phyloP scores from a whole-genome alignment of 1,139 yeast genomes.

The Blastobotrys serpentis region DNA sequence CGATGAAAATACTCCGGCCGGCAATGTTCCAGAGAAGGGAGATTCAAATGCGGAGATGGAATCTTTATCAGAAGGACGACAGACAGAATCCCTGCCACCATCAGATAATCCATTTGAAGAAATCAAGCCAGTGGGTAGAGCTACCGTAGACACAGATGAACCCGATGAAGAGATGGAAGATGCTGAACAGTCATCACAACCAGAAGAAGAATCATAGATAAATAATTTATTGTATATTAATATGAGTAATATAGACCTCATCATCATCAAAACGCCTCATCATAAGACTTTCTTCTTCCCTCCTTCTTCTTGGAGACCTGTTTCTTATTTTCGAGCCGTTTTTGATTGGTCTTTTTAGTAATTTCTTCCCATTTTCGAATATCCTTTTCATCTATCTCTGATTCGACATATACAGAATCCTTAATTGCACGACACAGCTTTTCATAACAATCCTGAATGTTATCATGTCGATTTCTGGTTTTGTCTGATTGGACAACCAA shows the following conservation, averaged over 20 bases:
- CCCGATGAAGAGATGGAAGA: not conserved
- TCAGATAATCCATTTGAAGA: not conserved
- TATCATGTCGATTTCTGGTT: constrained; percentile 57
- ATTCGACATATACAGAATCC: constrained; percentile 48
- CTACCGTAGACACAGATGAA: not conserved
- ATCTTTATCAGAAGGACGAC: too few relatives aligned
- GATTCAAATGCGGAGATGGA: too few relatives aligned
- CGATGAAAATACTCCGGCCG: not conserved
- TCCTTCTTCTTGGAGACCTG: constrained; percentile 55
- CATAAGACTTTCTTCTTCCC: constrained; percentile 35
- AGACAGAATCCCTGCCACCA: too few relatives aligned
- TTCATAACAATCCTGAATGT: constrained; percentile 57
- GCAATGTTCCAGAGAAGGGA: too few relatives aligned
- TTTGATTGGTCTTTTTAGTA: constrained; percentile 47
- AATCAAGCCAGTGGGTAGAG: too few relatives aligned
- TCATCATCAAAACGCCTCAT: not conserved
- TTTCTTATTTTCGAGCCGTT: constrained; percentile 53
- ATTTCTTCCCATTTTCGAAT: constrained; percentile 56
- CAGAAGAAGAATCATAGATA: constrained; percentile 3
- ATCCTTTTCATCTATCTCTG: constrained; percentile 51
- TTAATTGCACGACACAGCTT: constrained; percentile 58
- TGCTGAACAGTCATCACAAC: not conserved
- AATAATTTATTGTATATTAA: constrained; percentile 1
- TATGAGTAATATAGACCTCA: constrained; percentile 5
- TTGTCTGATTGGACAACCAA: constrained; percentile 62